A percentile compares a stretch with the other conserved stretches of the same genome.
Conservation (phyloP, 306 rosid species). For the Pterocarpus santalinus region DNA sequence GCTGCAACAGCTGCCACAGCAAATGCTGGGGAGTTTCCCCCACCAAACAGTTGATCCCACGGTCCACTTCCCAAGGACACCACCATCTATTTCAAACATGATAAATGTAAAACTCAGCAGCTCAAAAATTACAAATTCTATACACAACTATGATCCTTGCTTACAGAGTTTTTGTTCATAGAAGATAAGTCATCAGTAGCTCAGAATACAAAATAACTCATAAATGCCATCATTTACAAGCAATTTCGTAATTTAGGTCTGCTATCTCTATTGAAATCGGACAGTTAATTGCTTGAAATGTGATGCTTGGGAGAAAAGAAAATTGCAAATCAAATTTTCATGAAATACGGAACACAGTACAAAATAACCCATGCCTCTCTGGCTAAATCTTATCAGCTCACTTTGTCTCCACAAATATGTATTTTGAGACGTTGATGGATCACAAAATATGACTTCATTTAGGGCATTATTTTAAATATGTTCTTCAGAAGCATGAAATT, state of each 20-base stretch:
- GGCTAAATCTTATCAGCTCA: conserved; percentile 12
- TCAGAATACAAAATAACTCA: conserved; percentile 10
- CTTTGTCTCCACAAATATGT: conserved; percentile 35
- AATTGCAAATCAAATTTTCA: conserved; percentile 38
- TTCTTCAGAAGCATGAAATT: conserved; percentile 32
- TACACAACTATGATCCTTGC: conserved; percentile 1
- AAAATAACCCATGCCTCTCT: conserved; percentile 30
- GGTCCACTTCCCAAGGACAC: conserved; percentile 98
- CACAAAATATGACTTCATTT: conserved; percentile 8
- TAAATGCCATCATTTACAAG: conserved; percentile 7
- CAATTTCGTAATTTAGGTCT: conserved; percentile 22
- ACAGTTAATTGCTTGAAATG: conserved; percentile 27
- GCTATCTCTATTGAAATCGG: conserved; percentile 6
- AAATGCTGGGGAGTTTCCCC: conserved; percentile 96
- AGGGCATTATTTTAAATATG: conserved; percentile 26
- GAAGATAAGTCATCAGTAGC: conserved; percentile 20
- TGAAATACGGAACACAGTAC: conserved; percentile 8
- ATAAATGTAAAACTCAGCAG: conserved; percentile 43
- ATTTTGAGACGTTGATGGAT: conserved; percentile 29
- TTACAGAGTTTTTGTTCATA: conserved; percentile 16
- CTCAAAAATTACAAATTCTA: conserved; percentile 25
- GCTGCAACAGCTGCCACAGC: conserved; percentile 89
- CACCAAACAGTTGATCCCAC: conserved; percentile 99
- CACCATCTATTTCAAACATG: conserved; percentile 73
- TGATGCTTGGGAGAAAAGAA: conserved; percentile 28